Base-by-base conservation (phyloP, 108 stramenopile genomes). In the Fistulifera solaris region DNA sequence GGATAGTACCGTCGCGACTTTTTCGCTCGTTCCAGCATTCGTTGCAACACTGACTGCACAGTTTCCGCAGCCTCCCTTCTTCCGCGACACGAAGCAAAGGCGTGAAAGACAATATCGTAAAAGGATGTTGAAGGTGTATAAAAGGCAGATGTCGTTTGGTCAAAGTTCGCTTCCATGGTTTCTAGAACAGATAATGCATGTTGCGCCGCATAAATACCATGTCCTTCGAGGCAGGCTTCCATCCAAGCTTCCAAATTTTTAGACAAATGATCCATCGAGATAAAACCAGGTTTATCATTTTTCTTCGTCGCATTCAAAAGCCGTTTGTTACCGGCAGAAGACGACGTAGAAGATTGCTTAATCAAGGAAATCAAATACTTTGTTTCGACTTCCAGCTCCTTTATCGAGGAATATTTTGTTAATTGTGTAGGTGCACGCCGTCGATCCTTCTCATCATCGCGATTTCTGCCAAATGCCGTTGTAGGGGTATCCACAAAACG, bases 31-130 rank as follows among this genome's bases (percentile, higher is more conserved):
- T 22, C 21, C 19, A 58, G 16, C 57, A 65, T 58, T 13, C 39
- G 40, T 2, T 58, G 16, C 38, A 65, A 42, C 17, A 65, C 24
- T 7, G 11, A 10, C 15, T 54, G 27, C 1, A 49, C 56, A 8
- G 22, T 17, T 26, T 65, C 65, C 2, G 65, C 65, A 41, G 65
- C 48, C 24, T 18, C 11, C 22, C 13, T 2, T 13, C 63, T 17
- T 10, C 54, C 50, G 3, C 39, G 40, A 35, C 50, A 47, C 7
- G 40, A n/a, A 23, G 65, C 65, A 44, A 42, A 65, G 22, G 57
- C 56, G 1, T 65, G 65, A 22, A 65, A 25, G 22, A 65, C 65
- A 3, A 50, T 8, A 18, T 65, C 56, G 28, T 58, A 65, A 35
- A 48, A 59, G 26, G 47, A 48, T 2, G 56, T 12, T 23, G 17